phyloP scores from a whole-genome alignment of 164 flowering plant genomes.

The Aristolochia fimbriata region DNA sequence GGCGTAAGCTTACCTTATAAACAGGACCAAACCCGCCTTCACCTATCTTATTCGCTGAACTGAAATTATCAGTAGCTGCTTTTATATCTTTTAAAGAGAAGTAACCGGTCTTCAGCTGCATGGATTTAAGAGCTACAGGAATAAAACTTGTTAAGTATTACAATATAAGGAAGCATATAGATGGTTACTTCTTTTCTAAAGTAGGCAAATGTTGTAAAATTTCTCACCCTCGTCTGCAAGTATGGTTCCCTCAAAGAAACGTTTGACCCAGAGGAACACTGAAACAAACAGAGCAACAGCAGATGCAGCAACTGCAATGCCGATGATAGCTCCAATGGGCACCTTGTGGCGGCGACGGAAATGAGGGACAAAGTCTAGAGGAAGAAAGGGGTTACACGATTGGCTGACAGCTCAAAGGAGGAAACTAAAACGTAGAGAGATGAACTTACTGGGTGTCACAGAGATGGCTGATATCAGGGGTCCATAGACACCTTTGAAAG shows the following conservation, averaged over 20 bases:
- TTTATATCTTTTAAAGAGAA: neutral
- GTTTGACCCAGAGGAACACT: neutral
- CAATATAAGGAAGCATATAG: neutral
- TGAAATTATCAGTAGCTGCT: neutral
- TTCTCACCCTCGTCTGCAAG: no score
- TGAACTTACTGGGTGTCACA: slow-evolving; percentile 1
- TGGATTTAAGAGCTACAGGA: neutral
- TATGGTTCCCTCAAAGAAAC: neutral
- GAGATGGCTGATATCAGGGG: slow-evolving; percentile 18
- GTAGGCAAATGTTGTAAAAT: no score
- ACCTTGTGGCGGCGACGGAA: no score
- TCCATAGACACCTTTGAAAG: slow-evolving; percentile 10
- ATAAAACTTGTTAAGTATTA: neutral
- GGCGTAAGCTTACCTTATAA: neutral
- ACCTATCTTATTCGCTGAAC: neutral
- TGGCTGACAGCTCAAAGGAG: neutral
- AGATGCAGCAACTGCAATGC: neutral
- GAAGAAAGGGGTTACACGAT: no score
- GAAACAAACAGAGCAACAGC: neutral
- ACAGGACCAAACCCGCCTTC: slow-evolving; percentile 2
- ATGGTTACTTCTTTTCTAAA: no score
- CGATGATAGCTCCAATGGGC: neutral
- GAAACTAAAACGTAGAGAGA: neutral
- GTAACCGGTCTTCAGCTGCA: neutral
- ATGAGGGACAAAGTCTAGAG: no score